Base-by-base conservation (phyloP, 306 rosid species). In the Ormosia emarginata region DNA sequence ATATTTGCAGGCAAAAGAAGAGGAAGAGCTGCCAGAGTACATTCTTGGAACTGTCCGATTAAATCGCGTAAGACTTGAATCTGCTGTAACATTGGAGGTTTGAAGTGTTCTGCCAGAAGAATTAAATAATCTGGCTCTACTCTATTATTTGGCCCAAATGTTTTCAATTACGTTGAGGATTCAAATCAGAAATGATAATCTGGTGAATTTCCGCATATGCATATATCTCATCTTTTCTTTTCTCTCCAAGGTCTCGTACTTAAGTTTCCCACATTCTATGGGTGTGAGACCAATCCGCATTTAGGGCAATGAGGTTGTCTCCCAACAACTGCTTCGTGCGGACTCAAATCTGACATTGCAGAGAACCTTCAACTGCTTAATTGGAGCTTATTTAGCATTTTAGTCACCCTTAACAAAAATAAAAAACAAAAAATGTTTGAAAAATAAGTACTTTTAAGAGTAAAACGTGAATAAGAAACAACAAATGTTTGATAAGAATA, bases 11-110 rank as follows among this genome's bases (percentile, higher is more conserved):
- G 99, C 92, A 53, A 91, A 88, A 84, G 97, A 90, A 84, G 97
- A 87, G 81, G 83, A 37, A 37, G 97, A 91, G 81, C 77, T 95
- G 67, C 99, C 99, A 0, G 99, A 95, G 84, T 93, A 87, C 85
- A 67, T 95, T 88, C 99, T 95, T 17, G 99, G 97, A 66, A 93
- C 97, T 3, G 97, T 93, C 59, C 89, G 97, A 74, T 87, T 93
- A 78, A 93, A 91, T 74, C 92, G 93, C 15, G 0, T 95, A 66
- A 90, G 30, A 88, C 93, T 66, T 40, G 95, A 93, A 57, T 86
- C 97, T 39, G 97, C 99, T 64, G 80, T 80, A 15, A 76, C n/a
- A 7, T 82, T 89, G 82, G 91, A 81, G 55, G 80, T 3, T 74
- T 91, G 82, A 90, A 79, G 85, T 65, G 74, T 73, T 63, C 43